A percentile compares a stretch with the other conserved stretches of the same genome.
Evolutionary conservation across 108 stramenopile species (phyloP).

Genomic region (Fragilariopsis cylindrus): DNA sequence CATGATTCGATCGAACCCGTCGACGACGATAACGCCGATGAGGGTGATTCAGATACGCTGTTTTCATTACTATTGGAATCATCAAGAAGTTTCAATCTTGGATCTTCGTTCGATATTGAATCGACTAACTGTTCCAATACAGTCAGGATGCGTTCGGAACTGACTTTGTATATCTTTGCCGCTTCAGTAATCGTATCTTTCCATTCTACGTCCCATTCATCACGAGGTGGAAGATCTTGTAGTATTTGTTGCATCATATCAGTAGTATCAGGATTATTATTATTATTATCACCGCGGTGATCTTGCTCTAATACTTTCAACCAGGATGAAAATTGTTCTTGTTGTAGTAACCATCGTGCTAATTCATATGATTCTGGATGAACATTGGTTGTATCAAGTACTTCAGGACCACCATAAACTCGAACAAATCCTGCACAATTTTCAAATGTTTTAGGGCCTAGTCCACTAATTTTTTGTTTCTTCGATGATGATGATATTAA

Average conservation of each 20-base stretch:
- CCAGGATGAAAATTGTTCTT: conserved; percentile 5
- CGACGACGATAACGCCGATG: neutral
- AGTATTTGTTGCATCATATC: too few relatives aligned
- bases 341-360: conserved; percentile 53
- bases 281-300: too few relatives aligned
- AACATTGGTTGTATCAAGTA: conserved; percentile 55
- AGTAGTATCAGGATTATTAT: neutral
- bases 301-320: conserved; percentile 37
- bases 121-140: conserved; percentile 50
- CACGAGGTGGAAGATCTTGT: conserved; percentile 17
- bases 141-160: conserved; percentile 38
- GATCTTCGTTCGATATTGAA: conserved; percentile 59
- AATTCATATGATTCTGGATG: conserved; percentile 70
- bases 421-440: conserved; percentile 65
- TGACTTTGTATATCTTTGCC: conserved; percentile 32
- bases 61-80: neutral
- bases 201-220: conserved; percentile 34
- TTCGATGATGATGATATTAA: conserved; percentile 21
- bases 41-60: neutral
- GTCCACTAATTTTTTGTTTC: conserved; percentile 34
- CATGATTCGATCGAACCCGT: conserved; percentile 12
- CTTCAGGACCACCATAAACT: conserved; percentile 45
- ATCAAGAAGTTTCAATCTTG: conserved; percentile 26
- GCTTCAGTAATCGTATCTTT: conserved; percentile 35
- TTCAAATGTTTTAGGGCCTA: conserved; percentile 66